Conservation (phyloP, 2,329 filamentous ascomycete genomes). For the Alternaria sp. region DNA sequence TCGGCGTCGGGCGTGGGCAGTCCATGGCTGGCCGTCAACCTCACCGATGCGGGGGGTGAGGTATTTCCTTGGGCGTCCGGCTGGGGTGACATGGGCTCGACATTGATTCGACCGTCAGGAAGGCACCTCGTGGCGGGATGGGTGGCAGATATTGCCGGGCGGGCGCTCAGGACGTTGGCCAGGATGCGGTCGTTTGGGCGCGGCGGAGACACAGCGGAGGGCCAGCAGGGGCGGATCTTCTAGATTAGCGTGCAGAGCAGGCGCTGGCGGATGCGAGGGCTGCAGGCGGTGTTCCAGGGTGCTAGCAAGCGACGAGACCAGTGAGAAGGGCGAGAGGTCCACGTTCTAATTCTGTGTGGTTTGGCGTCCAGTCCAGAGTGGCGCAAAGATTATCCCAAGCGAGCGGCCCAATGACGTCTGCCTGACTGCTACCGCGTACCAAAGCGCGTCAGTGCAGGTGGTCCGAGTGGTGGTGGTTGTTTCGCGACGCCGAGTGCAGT, state of each 20-base stretch:
- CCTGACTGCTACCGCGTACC: conserved; percentile 9
- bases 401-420: conserved; percentile 37
- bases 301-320: conserved; percentile 14
- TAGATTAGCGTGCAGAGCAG: conserved; percentile 20
- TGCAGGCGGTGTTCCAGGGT: conserved; percentile 13
- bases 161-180: conserved; percentile 22
- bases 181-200: conserved; percentile 29
- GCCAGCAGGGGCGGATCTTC: conserved; percentile 24
- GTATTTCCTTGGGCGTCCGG: conserved; percentile 46
- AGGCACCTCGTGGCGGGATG: conserved; percentile 41
- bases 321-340: conserved; percentile 30
- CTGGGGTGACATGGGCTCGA: conserved; percentile 52
- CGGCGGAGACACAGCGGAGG: conserved; percentile 27
- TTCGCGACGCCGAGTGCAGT: not conserved
- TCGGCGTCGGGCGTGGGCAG: conserved; percentile 22
- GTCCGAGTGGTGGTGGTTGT: not conserved
- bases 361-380: conserved; percentile 24
- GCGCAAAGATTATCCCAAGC: conserved; percentile 32
- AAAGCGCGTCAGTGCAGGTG: conserved; percentile 5
- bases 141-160: conserved; percentile 43
- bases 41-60: conserved; percentile 51
- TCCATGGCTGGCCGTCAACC: conserved; percentile 40
- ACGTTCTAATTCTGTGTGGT: conserved; percentile 40
- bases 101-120: conserved; percentile 49
- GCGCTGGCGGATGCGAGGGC: conserved; percentile 15